Percentiles rank a stretch among this genome's conserved stretches.
Conservation (phyloP, 768 basidiomycete genomes). For the Infundibulicybe gibba region DNA sequence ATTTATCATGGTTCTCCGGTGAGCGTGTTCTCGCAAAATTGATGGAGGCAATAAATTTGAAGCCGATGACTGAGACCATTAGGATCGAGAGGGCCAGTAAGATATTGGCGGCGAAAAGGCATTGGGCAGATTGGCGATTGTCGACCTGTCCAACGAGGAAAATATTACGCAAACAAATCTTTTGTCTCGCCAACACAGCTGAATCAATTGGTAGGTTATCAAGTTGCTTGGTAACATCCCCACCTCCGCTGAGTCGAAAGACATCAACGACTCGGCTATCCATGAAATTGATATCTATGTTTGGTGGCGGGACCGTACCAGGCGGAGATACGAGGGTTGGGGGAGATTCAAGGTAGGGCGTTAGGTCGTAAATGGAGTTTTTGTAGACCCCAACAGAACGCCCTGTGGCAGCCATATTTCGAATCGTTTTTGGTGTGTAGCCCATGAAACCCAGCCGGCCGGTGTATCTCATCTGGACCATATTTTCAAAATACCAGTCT, state of each 20-base stretch:
- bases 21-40: slow-evolving; percentile 78
- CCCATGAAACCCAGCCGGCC: too few species aligned
- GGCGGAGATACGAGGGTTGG: background rate
- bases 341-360: slow-evolving; percentile 82
- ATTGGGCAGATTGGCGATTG: slow-evolving; percentile 74
- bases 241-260: slow-evolving; percentile 79
- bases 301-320: too few species aligned
- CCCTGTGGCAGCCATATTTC: background rate
- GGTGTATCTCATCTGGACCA: too few species aligned
- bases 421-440: too few species aligned
- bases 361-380: slow-evolving; percentile 73
- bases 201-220: slow-evolving; percentile 52
- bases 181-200: slow-evolving; percentile 39
- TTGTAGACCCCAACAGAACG: slow-evolving; percentile 73
- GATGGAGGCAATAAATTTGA: slow-evolving; percentile 92
- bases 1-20: slow-evolving; percentile 92
- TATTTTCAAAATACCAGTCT: too few species aligned
- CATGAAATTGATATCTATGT: slow-evolving; percentile 60
- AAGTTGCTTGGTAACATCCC: slow-evolving; percentile 74
- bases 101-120: slow-evolving; percentile 82
- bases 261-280: slow-evolving; percentile 57
- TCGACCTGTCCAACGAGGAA: slow-evolving; percentile 77
- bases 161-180: slow-evolving; percentile 73
- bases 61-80: slow-evolving; percentile 70
- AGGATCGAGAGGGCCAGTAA: slow-evolving; percentile 73